Base-by-base conservation (phyloP, 495 filamentous ascomycete species). In the Lasiosphaeris hirsuta region DNA sequence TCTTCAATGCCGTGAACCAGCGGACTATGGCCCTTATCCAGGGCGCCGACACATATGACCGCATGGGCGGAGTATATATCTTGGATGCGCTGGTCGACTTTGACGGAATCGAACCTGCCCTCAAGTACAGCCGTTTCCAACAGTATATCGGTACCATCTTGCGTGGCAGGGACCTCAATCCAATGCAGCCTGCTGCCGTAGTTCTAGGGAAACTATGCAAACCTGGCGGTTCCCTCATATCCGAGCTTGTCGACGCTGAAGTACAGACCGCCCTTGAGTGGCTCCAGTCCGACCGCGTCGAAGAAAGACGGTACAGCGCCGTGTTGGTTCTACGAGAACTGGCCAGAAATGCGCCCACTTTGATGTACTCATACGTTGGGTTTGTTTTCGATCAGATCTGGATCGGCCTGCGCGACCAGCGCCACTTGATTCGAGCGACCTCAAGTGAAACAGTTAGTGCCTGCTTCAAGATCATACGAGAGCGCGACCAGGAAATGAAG, bases 171-270 rank as follows among this genome's bases (percentile, higher is more conserved):
- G 93, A 97, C 58, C 89, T 86, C 56, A 81, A 81, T 34, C 90
- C 93, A 11, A 90, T 99, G 84, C 80, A 94, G 30, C 83, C 86
- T 38, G 95, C 94, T 11, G 91, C 94, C 43, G 82, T 86, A 61
- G 92, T 91, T 10, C 77, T 99, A 18, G 95, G 94, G 35, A 87
- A 87, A 62, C 81, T 99, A 46, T 95, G 93, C 57, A 85, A 86
- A 59, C 95, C 94, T 2, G 95, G 94, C 43, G 94, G 94, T 43
- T 92, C 94, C 38, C 78, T 99, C 51, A 96, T 95, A 38, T 94
- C 94, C 1, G 95, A 97, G 73, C 76, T 99, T 41, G 95, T 99
- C 40, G 94, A 99, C 63, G 90, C 91, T 57, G 95, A 99, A 69
- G 90, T 97, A 41, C 92, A 96, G 66, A 89, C 90, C 8, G 92